Conservation (phyloP, 805 yeast species). For the Lachancea fermentati region DNA sequence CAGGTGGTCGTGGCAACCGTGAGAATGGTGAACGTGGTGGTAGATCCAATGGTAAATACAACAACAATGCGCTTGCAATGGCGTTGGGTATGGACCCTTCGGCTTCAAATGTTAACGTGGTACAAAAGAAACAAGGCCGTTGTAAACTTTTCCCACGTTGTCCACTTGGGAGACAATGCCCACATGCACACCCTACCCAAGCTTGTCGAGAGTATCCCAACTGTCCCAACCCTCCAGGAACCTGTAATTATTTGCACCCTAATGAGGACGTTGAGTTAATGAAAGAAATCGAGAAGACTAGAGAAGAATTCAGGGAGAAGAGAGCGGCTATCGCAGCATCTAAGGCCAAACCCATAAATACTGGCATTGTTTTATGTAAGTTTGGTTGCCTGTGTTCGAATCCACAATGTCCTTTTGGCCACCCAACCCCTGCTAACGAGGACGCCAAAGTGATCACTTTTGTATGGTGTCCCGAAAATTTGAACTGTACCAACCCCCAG, state of each 20-base stretch:
- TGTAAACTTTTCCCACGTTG: slow-evolving; percentile 72
- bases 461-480: slow-evolving; percentile 74
- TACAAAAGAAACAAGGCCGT: slow-evolving; percentile 53
- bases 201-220: slow-evolving; percentile 69
- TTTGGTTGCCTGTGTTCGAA: slow-evolving; percentile 72
- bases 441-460: slow-evolving; percentile 60
- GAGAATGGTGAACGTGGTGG: slow-evolving; percentile 17
- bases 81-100: slow-evolving; percentile 32
- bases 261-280: slow-evolving; percentile 75
- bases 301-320: slow-evolving; percentile 44
- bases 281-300: slow-evolving; percentile 60
- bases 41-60: slow-evolving; percentile 24
- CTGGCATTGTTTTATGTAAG: slow-evolving; percentile 62
- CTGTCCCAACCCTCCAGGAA: slow-evolving; percentile 74
- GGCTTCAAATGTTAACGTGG: slow-evolving; percentile 29
- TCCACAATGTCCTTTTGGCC: slow-evolving; percentile 81
- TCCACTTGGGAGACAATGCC: slow-evolving; percentile 56
- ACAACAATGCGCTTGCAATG: slow-evolving; percentile 35
- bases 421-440: slow-evolving; percentile 82
- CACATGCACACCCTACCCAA: slow-evolving; percentile 74
- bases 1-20: slow-evolving; percentile 17
- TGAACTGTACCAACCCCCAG: slow-evolving; percentile 50
- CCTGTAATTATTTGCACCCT: slow-evolving; percentile 79
- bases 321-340: slow-evolving; percentile 34
- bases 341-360: slow-evolving; percentile 34